A percentile compares a stretch with the other conserved stretches of the same genome.
Evolutionary conservation across 2,329 filamentous ascomycete genomes (phyloP).

Genomic region (Acephala macrosclerotiorum): DNA sequence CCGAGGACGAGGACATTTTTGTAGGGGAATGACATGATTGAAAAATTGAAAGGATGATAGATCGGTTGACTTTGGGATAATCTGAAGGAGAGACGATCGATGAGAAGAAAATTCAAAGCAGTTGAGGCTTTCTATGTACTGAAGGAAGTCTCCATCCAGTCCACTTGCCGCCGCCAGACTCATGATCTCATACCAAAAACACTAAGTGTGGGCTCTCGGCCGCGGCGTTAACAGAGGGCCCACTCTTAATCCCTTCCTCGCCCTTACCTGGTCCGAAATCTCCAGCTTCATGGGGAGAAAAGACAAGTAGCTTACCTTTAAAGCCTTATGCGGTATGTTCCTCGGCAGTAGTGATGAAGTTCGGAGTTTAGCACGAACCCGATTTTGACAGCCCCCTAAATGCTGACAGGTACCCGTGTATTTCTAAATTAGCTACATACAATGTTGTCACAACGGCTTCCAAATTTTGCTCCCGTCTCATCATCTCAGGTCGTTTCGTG

Average conservation of each 20-base stretch:
- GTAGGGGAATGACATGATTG: slow-evolving; percentile 8
- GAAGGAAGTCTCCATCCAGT: background rate
- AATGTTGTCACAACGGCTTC: background rate
- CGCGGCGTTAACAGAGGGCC: no score
- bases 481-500: background rate
- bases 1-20: slow-evolving; percentile 54
- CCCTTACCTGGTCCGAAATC: background rate
- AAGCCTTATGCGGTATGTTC: background rate
- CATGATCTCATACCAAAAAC: background rate
- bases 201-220: no score
- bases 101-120: background rate
- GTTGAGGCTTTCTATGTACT: no score
- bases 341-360: no score
- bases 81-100: background rate
- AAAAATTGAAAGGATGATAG: background rate
- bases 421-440: background rate
- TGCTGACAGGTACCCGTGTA: slow-evolving; percentile 1
- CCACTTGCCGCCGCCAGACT: background rate
- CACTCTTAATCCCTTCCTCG: background rate
- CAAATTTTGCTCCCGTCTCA: background rate
- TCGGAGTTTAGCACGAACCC: background rate
- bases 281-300: background rate
- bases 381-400: background rate
- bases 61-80: background rate
- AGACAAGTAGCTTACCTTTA: background rate